Percentiles rank a stretch among this genome's conserved stretches.
Conservation (phyloP, 345 rosid species). For the Murraya koenigii region DNA sequence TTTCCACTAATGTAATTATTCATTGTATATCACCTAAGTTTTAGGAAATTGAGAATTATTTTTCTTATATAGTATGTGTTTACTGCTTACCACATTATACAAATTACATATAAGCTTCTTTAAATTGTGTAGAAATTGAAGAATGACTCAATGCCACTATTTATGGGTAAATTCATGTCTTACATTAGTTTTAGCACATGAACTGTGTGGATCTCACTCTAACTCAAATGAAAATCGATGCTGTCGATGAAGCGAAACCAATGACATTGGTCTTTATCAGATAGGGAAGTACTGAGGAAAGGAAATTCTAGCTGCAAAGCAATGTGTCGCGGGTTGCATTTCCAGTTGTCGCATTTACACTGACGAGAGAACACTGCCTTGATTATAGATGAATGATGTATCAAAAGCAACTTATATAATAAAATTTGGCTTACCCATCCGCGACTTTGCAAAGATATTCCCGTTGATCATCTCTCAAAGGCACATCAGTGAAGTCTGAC, state of each 20-base stretch:
- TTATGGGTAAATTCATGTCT: not conserved
- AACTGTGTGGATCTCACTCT: constrained; percentile 22
- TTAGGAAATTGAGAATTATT: not conserved
- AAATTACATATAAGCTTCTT: not conserved
- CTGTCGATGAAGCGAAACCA: not conserved
- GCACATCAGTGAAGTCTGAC: constrained; percentile 94
- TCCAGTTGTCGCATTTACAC: constrained; percentile 78
- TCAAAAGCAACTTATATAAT: not conserved
- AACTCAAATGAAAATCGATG: constrained; percentile 16
- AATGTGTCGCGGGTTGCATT: constrained; percentile 78
- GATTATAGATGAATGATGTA: not conserved
- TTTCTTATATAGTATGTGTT: not conserved
- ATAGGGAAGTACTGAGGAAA: constrained; percentile 1
- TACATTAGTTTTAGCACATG: not conserved
- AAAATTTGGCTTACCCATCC: constrained; percentile 54
- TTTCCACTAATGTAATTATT: not conserved
- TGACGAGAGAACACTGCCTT: constrained; percentile 13
- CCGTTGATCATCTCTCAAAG: constrained; percentile 85
- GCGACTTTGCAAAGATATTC: constrained; percentile 84
- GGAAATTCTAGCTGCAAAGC: constrained; percentile 59
- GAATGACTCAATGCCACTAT: not conserved
- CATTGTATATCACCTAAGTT: not conserved
- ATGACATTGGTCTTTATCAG: not conserved
- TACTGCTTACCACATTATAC: not conserved
- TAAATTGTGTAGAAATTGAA: not conserved